Evolutionary conservation across 2,329 filamentous ascomycete genomes (phyloP).

Genomic region (Colletotrichum orchidophilum): DNA sequence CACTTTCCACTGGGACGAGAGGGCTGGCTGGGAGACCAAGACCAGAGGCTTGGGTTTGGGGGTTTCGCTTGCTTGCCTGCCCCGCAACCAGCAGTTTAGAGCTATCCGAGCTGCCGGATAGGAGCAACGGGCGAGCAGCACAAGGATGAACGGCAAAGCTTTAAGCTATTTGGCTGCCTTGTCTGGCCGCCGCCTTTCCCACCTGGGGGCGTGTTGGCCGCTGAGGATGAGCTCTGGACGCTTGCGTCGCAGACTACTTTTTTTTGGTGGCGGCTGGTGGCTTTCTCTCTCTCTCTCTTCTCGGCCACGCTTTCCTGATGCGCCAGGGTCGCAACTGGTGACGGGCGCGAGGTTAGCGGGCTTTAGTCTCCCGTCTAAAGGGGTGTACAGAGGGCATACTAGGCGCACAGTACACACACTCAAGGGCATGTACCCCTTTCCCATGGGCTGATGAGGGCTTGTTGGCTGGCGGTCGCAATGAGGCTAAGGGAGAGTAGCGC

Average conservation of each 20-base stretch:
- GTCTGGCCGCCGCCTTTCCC: no score
- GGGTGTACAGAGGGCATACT: neutral
- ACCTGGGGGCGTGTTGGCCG: conserved; percentile 21
- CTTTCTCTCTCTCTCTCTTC: neutral
- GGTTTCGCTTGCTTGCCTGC: neutral
- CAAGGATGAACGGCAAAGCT: neutral
- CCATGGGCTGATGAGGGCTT: conserved; percentile 7
- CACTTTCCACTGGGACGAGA: neutral
- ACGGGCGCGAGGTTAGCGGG: conserved; percentile 16
- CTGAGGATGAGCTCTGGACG: neutral
- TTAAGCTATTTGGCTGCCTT: neutral
- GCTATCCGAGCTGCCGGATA: conserved; percentile 12
- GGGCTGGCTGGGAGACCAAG: conserved; percentile 15
- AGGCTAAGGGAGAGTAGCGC: conserved; percentile 4
- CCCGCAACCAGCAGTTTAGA: conserved; percentile 10
- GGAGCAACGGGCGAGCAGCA: neutral
- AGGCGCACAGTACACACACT: conserved; percentile 30
- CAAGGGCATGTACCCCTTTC: conserved; percentile 3
- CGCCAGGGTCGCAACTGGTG: neutral
- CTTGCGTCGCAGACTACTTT: conserved; percentile 15
- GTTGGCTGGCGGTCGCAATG: conserved; percentile 27
- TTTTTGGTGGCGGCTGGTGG: neutral
- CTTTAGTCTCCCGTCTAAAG: neutral
- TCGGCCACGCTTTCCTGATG: neutral
- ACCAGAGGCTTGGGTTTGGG: neutral